Percentiles rank a stretch among this genome's conserved stretches.
These are phyloP conservation scores for Acanthamoeba lenticulata DNA, from an alignment of 208 protist genomes.

Conservation along the genomic window DNA sequence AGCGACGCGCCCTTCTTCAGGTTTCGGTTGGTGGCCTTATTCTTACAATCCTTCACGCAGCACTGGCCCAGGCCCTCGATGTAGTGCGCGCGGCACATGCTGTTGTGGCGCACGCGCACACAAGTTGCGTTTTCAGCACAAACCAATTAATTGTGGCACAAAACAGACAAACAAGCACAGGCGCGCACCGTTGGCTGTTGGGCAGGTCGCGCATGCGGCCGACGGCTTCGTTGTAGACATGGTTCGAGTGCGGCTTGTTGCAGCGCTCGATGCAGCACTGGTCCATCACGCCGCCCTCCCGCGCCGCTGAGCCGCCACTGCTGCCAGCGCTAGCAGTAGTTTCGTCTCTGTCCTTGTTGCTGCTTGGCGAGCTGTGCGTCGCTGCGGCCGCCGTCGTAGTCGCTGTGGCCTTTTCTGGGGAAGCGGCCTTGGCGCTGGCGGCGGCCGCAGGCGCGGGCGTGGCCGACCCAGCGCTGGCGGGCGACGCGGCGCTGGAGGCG, in stretches of 20 bases:
- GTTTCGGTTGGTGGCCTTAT: constrained; percentile 39
- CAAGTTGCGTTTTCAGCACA: neutral
- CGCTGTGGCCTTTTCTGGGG: too few species aligned
- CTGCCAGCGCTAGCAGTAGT: too few species aligned
- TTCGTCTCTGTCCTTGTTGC: too few species aligned
- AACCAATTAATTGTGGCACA: neutral
- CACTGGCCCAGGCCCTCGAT: constrained; percentile 19
- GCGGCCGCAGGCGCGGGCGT: neutral
- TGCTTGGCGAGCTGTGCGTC: too few species aligned
- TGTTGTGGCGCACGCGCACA: neutral
- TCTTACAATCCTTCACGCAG: constrained; percentile 39
- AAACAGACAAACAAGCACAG: neutral
- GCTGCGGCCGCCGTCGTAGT: too few species aligned
- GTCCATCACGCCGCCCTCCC: constrained; percentile 14
- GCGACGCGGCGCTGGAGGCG: neutral
- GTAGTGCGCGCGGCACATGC: constrained; percentile 33
- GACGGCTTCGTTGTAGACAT: constrained; percentile 55
- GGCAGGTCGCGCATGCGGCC: constrained; percentile 17
- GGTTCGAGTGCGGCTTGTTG: constrained; percentile 29
- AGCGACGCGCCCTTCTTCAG: constrained; percentile 36
- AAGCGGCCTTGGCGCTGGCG: neutral
- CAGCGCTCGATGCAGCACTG: constrained; percentile 17
- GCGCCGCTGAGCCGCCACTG: too few species aligned
- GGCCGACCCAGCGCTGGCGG: neutral
- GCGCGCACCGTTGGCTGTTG: constrained; percentile 26